Base-by-base conservation (phyloP, 495 filamentous ascomycete genomes). In the Penicillium flavigenum region DNA sequence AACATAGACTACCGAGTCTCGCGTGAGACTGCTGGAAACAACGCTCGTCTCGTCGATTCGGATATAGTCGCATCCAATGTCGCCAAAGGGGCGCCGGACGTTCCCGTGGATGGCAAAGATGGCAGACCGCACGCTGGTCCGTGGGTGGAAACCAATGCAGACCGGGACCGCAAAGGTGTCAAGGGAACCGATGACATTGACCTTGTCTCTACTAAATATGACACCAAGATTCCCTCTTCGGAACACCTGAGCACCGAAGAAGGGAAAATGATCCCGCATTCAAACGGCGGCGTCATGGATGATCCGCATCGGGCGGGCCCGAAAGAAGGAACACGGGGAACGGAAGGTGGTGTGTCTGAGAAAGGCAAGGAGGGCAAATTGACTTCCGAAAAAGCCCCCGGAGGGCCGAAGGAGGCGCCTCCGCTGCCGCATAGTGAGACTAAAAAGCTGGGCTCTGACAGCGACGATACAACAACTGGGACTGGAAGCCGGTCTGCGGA, bases 41-140 rank as follows among this genome's bases (percentile, higher is more conserved):
- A 60, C 16, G n/a, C 57, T 27, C 57, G 58, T 36, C 58, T 64
- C 14, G 54, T 56, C 0, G 64, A 69, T 17, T 48, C 64, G 10
- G 70, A 73, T 22, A 55, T 57, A 20, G 32, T 59, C 44, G 52
- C 51, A 20, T 59, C 60, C 26, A 68, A 70, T 56, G 49, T 61
- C 47, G 61, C 66, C 14, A 75, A 73, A 60, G 90, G 89, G 47
- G 92, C 90, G 57, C 91, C 89, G 74, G 86, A 94, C 78, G 90
- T 90, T 60, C 94, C 95, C 1, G 88, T 98, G 6, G 94, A 98
- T 69, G 95, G 94, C 34, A 88, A 91, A 60, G 94, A 98, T 80
- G 94, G 94, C 26, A 92, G 91, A 77, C 94, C 94, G 32, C 94
- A 98, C 69, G 84, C 85, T 24, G 94, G 94, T 9, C 94, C 95